Conservation (phyloP, 2,329 filamentous ascomycete species). For the Botrytis paeoniae region DNA sequence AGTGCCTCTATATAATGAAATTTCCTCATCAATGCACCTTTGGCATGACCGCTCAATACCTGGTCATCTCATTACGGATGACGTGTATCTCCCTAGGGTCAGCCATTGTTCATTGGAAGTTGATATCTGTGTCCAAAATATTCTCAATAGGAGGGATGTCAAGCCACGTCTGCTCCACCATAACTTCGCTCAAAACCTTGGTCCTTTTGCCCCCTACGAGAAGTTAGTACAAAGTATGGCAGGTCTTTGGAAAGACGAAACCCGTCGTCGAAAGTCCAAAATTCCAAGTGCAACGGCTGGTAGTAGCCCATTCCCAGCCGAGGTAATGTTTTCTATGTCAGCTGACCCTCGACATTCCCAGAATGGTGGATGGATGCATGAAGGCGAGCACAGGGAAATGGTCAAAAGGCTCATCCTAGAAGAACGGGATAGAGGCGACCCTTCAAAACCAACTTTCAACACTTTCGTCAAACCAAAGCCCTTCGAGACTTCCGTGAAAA, state of each 20-base stretch:
- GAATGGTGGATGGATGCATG: conserved; percentile 86
- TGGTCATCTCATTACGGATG: conserved; percentile 56
- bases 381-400: conserved; percentile 73
- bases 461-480: conserved; percentile 57
- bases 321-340: conserved; percentile 85
- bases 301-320: conserved; percentile 75
- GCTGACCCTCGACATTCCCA: conserved; percentile 71
- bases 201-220: conserved; percentile 61
- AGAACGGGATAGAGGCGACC: conserved; percentile 54
- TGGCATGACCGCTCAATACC: conserved; percentile 80
- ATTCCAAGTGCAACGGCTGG: conserved; percentile 62
- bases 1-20: conserved; percentile 65
- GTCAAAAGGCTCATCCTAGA: conserved; percentile 60
- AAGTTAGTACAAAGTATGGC: conserved; percentile 95
- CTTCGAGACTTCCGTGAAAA: conserved; percentile 63
- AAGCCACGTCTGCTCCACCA: conserved; percentile 78
- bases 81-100: conserved; percentile 64
- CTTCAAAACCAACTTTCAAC: conserved; percentile 55
- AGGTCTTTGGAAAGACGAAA: conserved; percentile 88
- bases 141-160: conserved; percentile 76
- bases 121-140: conserved; percentile 85
- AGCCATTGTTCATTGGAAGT: conserved; percentile 90
- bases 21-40: conserved; percentile 58
- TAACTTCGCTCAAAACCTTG: conserved; percentile 72
- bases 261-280: conserved; percentile 68